Evolutionary conservation across 176 grass and related monocot species (phyloP).

Genomic region (Paspalum vaginatum): DNA sequence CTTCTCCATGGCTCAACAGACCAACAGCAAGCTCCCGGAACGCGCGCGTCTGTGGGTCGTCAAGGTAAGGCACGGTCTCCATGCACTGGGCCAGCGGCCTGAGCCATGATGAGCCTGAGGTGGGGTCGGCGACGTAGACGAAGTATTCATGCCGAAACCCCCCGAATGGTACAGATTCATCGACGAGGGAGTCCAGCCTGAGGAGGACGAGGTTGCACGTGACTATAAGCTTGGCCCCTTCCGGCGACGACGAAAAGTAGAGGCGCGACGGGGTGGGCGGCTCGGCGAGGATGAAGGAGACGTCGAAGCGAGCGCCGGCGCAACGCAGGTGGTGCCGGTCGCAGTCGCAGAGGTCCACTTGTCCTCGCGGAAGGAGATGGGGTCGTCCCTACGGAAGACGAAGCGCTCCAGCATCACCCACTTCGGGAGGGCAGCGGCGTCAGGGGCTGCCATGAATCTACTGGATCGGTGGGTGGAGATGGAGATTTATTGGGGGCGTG

Average conservation of each 20-base stretch:
- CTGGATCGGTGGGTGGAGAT: too few species aligned
- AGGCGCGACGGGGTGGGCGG: neutral
- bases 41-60: neutral
- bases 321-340: neutral
- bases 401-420: slow-evolving; percentile 8
- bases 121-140: neutral
- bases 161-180: neutral
- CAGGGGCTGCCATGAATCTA: too few species aligned
- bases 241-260: neutral
- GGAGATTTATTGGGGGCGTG: too few species aligned
- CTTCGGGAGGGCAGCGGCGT: neutral
- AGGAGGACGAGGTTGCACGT: neutral
- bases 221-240: neutral
- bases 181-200: neutral
- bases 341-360: neutral
- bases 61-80: too few species aligned
- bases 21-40: neutral
- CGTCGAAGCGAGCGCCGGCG: neutral
- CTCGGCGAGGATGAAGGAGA: neutral
- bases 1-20: neutral
- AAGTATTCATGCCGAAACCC: neutral
- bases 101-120: neutral
- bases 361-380: neutral
- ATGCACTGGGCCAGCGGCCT: neutral
- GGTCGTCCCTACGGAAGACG: neutral